These are phyloP conservation scores for Geoglossum glabrum DNA, from an alignment of 495 filamentous ascomycete genomes.

Conservation along the genomic window DNA sequence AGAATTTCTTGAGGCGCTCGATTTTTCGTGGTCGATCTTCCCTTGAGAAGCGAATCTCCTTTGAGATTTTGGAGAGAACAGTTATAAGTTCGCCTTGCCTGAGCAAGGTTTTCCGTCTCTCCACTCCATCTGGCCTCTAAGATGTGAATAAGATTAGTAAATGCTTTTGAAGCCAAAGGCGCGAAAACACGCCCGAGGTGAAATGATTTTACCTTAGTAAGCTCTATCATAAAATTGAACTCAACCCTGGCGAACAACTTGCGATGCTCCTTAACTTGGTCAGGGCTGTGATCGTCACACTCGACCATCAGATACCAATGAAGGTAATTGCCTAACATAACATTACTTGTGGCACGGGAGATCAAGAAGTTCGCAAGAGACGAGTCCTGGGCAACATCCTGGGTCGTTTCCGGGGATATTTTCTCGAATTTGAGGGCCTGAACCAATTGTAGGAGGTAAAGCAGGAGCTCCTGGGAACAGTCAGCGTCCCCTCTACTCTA, in stretches of 20 bases:
- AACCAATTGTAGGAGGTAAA: constrained; percentile 88
- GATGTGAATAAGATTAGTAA: constrained; percentile 5
- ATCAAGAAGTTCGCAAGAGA: constrained; percentile 85
- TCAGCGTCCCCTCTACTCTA: neutral
- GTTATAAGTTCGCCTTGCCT: constrained; percentile 80
- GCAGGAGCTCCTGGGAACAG: constrained; percentile 39
- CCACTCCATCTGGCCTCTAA: constrained; percentile 37
- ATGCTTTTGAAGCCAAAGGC: neutral
- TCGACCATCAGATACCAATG: constrained; percentile 99
- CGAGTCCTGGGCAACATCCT: constrained; percentile 55
- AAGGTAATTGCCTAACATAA: constrained; percentile 81
- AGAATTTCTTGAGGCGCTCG: constrained; percentile 57
- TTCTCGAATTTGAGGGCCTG: constrained; percentile 94
- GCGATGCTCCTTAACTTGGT: constrained; percentile 48
- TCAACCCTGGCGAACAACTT: constrained; percentile 79
- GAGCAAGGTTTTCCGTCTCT: constrained; percentile 52
- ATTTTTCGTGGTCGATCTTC: constrained; percentile 61
- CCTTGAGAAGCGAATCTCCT: constrained; percentile 65
- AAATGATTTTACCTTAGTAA: constrained; percentile 30
- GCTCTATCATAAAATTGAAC: constrained; percentile 83
- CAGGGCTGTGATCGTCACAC: constrained; percentile 60
- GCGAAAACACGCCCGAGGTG: neutral
- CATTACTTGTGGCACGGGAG: constrained; percentile 59
- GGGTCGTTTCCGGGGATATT: constrained; percentile 32
- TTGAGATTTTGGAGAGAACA: constrained; percentile 72